Evolutionary conservation across 768 basidiomycete genomes (phyloP).

Genomic region (Suillus spraguei): DNA sequence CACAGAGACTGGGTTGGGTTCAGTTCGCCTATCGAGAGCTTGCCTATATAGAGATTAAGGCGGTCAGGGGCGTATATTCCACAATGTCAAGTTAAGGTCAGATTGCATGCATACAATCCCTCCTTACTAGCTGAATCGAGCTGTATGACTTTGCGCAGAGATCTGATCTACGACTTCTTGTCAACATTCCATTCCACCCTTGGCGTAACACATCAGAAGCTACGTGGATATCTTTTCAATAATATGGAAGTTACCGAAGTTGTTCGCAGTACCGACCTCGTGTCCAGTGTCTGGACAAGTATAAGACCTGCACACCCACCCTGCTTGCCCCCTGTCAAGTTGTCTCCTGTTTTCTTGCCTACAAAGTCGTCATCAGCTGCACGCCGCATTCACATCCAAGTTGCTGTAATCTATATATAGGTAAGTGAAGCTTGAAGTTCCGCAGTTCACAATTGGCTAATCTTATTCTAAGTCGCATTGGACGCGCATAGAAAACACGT

Average conservation of each 20-base stretch:
- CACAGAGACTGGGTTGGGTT: no score
- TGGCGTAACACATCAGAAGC: background rate
- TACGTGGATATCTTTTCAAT: background rate
- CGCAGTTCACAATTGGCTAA: background rate
- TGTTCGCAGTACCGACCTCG: background rate
- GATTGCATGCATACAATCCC: no score
- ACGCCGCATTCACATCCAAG: background rate
- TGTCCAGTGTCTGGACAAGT: background rate
- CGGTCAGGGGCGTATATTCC: no score
- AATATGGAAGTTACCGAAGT: background rate
- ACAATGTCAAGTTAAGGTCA: no score
- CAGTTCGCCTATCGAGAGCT: no score
- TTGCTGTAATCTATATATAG: background rate
- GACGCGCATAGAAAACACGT: background rate
- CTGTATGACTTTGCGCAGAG: background rate
- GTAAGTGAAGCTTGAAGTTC: background rate
- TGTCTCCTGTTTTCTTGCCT: background rate
- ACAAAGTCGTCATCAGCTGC: background rate
- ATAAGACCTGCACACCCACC: background rate
- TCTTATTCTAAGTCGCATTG: background rate
- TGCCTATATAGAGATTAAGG: no score
- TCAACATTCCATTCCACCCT: background rate
- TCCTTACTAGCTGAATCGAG: no score
- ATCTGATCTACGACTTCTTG: background rate
- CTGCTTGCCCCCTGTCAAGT: background rate